Evolutionary conservation across 2,329 filamentous ascomycete genomes (phyloP), one percentile per base, ranked within the genome.

Genomic region (Elsinoe australis): DNA sequence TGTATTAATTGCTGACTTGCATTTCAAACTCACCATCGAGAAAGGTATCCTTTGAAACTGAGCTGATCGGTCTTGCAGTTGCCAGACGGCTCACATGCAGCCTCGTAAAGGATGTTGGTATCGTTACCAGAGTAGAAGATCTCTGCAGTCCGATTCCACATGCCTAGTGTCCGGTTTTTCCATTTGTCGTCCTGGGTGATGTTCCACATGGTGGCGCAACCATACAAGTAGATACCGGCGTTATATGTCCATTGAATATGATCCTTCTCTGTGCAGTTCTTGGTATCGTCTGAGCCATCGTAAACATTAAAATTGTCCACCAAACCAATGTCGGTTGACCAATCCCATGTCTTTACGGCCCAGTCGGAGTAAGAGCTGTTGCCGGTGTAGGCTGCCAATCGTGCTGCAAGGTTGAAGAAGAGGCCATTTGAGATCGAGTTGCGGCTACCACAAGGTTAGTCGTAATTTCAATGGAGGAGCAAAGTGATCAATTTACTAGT

Each of bases 301-400:
- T 69, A 78, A 51, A 79, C 71, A 49, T 71, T 65, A 12, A 65
- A 75, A 74, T 74, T 78, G 57, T 78, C 77, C 3, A 66, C 69
- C 55, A 79, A 75, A 49, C 78, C 75, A 46, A 78, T 75, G 52
- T 79, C 76, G 34, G 74, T 74, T 12, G 70, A 67, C 67, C 69
- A 81, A 53, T 78, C 73, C 78, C 82, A 85, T 5, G 82, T 70
- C 57, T 72, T 81, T 51, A 78, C 72, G 0, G 86, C 87, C 84
- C 83, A 88, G 9, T 85, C 75, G 6, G 77, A 72, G 60, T 94
- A 94, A 0, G 85, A 92, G 48, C 75, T 60, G 65, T 94, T 92
- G 39, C 79, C 78, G 0, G 87, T 94, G 67, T 86, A 92, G 9
- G 82, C 73, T 0, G 84, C 83, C 5, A 94, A 73, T 12, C 87